A percentile compares a stretch with the other conserved stretches of the same genome.
These are phyloP conservation scores for Colletotrichum simmondsii DNA, from an alignment of 2,329 filamentous ascomycete genomes.

Conservation along the genomic window DNA sequence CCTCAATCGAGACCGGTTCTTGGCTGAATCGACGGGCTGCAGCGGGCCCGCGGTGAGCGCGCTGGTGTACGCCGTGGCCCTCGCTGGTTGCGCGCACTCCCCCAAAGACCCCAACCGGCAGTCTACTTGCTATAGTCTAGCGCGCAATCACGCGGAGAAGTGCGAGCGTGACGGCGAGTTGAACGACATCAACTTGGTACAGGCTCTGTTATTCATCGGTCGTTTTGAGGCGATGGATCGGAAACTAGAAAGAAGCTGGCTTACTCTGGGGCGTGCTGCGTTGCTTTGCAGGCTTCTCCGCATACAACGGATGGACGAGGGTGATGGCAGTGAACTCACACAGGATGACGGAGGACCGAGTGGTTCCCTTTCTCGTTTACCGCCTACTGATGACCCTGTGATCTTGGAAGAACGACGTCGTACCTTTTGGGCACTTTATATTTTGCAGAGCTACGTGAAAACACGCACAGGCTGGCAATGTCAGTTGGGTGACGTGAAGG, in stretches of 20 bases:
- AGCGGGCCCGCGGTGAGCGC: conserved; percentile 8
- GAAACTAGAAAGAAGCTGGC: conserved; percentile 26
- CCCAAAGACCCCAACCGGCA: background rate
- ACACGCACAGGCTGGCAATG: background rate
- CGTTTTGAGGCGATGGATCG: conserved; percentile 25
- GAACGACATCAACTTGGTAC: conserved; percentile 22
- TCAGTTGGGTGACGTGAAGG: background rate
- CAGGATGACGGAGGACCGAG: background rate
- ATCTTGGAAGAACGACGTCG: background rate
- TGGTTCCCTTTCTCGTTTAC: background rate
- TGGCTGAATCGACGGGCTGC: background rate
- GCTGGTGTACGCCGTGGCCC: conserved; percentile 21
- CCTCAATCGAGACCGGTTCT: background rate
- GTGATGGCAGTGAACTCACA: background rate
- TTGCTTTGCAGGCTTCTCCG: conserved; percentile 23
- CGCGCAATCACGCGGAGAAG: background rate
- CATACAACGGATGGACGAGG: background rate
- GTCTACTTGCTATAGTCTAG: background rate
- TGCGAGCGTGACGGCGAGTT: background rate
- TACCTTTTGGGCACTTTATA: background rate
- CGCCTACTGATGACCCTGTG: background rate
- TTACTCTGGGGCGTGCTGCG: conserved; percentile 22
- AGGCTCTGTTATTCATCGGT: conserved; percentile 27
- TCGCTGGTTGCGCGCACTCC: conserved; percentile 24
- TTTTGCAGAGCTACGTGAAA: background rate